Evolutionary conservation across 345 rosid genomes (phyloP).

Genomic region (Luvunga scandens): DNA sequence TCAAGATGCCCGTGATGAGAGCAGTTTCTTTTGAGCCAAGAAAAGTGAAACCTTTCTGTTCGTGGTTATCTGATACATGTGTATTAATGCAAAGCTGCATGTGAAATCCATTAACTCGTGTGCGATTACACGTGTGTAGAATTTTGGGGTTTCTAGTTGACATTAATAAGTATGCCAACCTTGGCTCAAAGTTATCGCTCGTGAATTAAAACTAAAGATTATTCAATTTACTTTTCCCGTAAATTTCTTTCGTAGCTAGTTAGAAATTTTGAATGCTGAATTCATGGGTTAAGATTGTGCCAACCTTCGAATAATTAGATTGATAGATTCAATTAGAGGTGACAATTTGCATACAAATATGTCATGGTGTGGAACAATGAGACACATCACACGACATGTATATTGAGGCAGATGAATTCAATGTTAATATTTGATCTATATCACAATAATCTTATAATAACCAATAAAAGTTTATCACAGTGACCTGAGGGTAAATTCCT

Average conservation of each 20-base stretch:
- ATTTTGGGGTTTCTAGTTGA: conserved; percentile 8
- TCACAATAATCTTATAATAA: background rate
- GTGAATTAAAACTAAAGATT: background rate
- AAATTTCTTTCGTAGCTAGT: background rate
- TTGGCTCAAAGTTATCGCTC: background rate
- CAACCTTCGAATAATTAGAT: background rate
- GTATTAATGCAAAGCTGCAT: background rate
- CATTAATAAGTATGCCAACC: background rate
- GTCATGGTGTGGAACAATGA: background rate
- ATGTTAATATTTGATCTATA: background rate
- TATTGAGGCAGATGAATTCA: background rate
- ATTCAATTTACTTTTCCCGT: background rate
- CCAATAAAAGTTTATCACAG: no score
- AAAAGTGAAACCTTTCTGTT: conserved; percentile 10
- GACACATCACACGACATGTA: background rate
- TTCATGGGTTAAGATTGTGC: background rate
- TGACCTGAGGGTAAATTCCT: no score
- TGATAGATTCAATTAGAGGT: background rate
- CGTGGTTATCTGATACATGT: conserved; percentile 11
- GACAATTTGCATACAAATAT: no score
- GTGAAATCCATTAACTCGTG: background rate
- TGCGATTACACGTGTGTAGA: conserved; percentile 11
- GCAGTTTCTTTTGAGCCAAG: conserved; percentile 8
- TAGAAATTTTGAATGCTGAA: no score
- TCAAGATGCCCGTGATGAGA: conserved; percentile 30